phyloP scores from a whole-genome alignment of 371 early-diverging fungal species.

The Mucor ambiguus region DNA sequence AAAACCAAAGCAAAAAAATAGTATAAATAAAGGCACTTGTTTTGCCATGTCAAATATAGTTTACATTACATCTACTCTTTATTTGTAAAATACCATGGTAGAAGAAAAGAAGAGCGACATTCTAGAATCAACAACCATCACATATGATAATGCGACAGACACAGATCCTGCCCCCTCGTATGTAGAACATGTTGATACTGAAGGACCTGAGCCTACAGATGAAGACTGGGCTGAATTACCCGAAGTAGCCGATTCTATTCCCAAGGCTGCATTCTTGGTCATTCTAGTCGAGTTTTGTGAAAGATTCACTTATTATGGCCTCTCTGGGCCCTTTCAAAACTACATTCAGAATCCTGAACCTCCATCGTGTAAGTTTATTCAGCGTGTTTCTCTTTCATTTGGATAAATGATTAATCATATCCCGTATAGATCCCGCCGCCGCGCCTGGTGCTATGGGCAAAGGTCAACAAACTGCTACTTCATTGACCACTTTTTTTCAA shows the following conservation, averaged over 20 bases:
- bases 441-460: slow-evolving; percentile 51
- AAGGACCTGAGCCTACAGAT: slow-evolving; percentile 44
- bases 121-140: neutral
- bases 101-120: neutral
- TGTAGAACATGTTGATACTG: slow-evolving; percentile 4
- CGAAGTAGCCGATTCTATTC: slow-evolving; percentile 44
- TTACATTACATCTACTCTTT: neutral
- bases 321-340: slow-evolving; percentile 67
- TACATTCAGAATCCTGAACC: slow-evolving; percentile 61
- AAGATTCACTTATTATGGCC: slow-evolving; percentile 72
- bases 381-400: neutral
- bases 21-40: neutral
- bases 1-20: neutral
- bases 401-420: neutral
- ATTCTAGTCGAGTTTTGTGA: slow-evolving; percentile 61
- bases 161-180: neutral
- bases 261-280: slow-evolving; percentile 46
- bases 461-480: slow-evolving; percentile 65
- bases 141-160: neutral
- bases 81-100: neutral
- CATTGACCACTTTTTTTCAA: slow-evolving; percentile 74
- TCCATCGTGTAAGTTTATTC: slow-evolving; percentile 30
- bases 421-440: slow-evolving; percentile 42
- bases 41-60: neutral
- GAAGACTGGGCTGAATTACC: slow-evolving; percentile 43